A percentile compares a stretch with the other conserved stretches of the same genome.
Evolutionary conservation across 345 rosid species (phyloP).

Genomic region (Heritiera littoralis): DNA sequence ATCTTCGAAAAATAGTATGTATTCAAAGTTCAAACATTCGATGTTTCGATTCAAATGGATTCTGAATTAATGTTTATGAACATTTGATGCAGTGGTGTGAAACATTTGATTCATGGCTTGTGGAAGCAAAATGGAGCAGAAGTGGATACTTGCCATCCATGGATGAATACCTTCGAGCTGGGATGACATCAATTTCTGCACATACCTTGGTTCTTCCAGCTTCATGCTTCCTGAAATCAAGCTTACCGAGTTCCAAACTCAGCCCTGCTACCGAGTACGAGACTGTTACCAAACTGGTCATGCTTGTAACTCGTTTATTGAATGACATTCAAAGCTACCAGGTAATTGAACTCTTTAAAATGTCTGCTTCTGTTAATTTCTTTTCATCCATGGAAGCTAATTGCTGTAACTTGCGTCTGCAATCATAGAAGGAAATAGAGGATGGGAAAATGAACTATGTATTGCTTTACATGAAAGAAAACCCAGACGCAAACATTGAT

Average conservation of each 20-base stretch:
- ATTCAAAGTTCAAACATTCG: too few species aligned
- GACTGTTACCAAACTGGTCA: constrained; percentile 43
- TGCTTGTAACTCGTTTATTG: constrained; percentile 54
- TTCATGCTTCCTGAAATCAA: constrained; percentile 36
- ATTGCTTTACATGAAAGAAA: constrained; percentile 36
- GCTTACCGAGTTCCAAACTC: constrained; percentile 31
- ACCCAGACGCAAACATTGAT: constrained; percentile 35
- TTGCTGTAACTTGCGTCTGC: neutral
- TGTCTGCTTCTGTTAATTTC: too few species aligned
- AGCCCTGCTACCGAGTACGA: constrained; percentile 30
- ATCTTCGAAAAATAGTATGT: constrained; percentile 46
- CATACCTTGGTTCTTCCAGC: constrained; percentile 50
- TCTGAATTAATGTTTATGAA: too few species aligned
- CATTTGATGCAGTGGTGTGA: constrained; percentile 36
- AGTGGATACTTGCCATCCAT: constrained; percentile 33
- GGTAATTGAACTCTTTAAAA: constrained; percentile 23
- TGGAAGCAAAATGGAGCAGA: constrained; percentile 61
- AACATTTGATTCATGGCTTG: constrained; percentile 61
- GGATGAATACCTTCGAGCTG: constrained; percentile 50
- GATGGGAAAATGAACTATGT: constrained; percentile 43
- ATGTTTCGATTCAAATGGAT: too few species aligned
- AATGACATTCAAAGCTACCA: constrained; percentile 58
- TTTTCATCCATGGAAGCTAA: neutral
- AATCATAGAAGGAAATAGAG: constrained; percentile 34
- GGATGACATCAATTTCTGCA: constrained; percentile 47